These are phyloP conservation scores for Teratosphaeriaceae sp. DNA, from an alignment of 2,329 filamentous ascomycete species.

Conservation along the genomic window DNA sequence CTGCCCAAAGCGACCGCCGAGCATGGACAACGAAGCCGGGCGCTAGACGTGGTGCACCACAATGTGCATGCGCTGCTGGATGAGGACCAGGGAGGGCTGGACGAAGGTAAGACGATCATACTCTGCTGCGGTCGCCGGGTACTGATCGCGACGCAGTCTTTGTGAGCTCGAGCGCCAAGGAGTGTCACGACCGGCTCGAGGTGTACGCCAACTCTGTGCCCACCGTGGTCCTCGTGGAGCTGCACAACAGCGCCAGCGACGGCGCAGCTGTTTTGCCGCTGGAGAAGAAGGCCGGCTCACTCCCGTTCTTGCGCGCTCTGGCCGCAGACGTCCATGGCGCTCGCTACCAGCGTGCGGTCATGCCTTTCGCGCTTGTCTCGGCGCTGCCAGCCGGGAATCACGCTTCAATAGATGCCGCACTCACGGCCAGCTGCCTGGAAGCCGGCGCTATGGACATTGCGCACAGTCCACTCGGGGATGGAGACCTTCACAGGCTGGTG, in stretches of 20 bases:
- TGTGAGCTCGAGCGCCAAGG: conserved; percentile 18
- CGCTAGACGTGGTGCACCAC: conserved; percentile 16
- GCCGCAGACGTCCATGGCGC: conserved; percentile 19
- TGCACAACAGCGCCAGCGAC: conserved; percentile 7
- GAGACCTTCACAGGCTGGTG: conserved; percentile 33
- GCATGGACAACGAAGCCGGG: background rate
- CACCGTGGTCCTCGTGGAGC: conserved; percentile 25
- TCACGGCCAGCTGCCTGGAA: conserved; percentile 58
- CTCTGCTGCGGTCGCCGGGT: background rate
- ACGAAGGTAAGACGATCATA: conserved; percentile 20
- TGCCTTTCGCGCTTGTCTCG: conserved; percentile 23
- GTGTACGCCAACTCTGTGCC: conserved; percentile 16
- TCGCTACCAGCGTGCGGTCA: conserved; percentile 21
- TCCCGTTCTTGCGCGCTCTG: conserved; percentile 19
- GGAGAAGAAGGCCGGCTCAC: conserved; percentile 9
- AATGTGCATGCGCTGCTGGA: conserved; percentile 27
- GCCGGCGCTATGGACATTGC: conserved; percentile 83
- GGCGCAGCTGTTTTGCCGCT: conserved; percentile 1
- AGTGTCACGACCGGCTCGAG: conserved; percentile 22
- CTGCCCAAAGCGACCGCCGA: conserved; percentile 12
- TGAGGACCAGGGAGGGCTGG: conserved; percentile 26
- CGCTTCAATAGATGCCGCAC: conserved; percentile 8
- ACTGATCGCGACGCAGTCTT: conserved; percentile 22
- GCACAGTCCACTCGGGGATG: conserved; percentile 66
- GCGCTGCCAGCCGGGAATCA: conserved; percentile 7